These are phyloP conservation scores for Alternaria conjuncta DNA, from an alignment of 2,329 filamentous ascomycete genomes.

Conservation along the genomic window DNA sequence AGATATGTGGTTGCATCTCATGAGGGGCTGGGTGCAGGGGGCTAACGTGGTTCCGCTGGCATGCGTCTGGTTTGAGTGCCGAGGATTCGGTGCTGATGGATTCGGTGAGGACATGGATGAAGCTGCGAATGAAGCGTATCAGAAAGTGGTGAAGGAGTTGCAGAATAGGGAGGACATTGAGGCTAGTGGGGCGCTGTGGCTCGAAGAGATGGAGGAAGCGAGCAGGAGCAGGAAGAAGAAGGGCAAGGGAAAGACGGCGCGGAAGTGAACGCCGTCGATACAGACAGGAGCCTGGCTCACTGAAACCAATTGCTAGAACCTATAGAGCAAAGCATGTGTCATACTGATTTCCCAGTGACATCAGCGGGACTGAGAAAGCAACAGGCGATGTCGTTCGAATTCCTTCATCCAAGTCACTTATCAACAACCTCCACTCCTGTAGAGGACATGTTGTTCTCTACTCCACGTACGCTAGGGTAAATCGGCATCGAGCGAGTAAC, in stretches of 20 bases:
- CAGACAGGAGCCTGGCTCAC: neutral
- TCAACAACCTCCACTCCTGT: neutral
- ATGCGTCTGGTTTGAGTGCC: slow-evolving; percentile 8
- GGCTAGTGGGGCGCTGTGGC: slow-evolving; percentile 4
- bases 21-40: slow-evolving; percentile 9
- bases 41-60: slow-evolving; percentile 10
- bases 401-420: neutral
- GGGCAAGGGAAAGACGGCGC: neutral
- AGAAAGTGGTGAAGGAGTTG: slow-evolving; percentile 2
- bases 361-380: too few relatives aligned
- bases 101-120: neutral
- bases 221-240: slow-evolving; percentile 11
- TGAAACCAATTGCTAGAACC: neutral
- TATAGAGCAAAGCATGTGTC: neutral
- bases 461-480: neutral
- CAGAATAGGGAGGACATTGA: slow-evolving; percentile 5
- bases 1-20: slow-evolving; percentile 12
- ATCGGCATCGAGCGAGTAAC: neutral
- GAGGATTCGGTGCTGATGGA: neutral
- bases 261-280: neutral
- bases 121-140: slow-evolving; percentile 3
- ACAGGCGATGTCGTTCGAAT: neutral
- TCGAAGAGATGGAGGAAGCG: slow-evolving; percentile 21
- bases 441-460: neutral
- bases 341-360: neutral